Base-by-base conservation (phyloP, 148 eudicot genomes). In the Tetragonia tetragonoides region DNA sequence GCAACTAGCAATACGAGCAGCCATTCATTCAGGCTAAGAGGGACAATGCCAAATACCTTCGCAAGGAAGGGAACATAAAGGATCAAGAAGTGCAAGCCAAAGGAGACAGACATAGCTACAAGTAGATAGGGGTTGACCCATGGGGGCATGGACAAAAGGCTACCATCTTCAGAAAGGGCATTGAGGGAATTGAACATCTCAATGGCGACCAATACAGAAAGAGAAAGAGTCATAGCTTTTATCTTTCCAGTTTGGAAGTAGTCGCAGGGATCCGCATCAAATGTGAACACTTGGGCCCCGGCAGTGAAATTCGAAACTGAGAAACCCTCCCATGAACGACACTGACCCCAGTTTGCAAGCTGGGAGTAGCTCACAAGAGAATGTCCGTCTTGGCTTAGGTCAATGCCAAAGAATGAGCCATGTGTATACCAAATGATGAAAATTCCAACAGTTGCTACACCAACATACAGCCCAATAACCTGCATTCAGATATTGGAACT, bases 101-200 rank as follows among this genome's bases (percentile, higher is more conserved):
- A 90, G 16, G 94, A 90, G 79, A 88, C 81, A 3, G 90, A 90
- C 92, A 88, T 90, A 14, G 94, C 94, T 70, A 87, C 39, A 66
- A 88, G 89, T 28, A 90, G 88, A 85, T 85, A 90, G 12, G 94
- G 94, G 81, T 90, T 90, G 71, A 87, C 92, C 94, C 94, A 90
- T 39, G 94, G 94, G 28, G 94, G 94, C 94, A 90, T 88, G 28
- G 90, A 73, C 74, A 90, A 68, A 44, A 90, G 89, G 75, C 92
- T 90, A 10, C 87, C 90, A 56, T 90, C 94, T 74, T 90, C 94
- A 0, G 94, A 90, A 73, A 90, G 89, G 18, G 92, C 94, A 42
- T 90, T 90, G 5, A 90, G 88, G 72, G 94, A 90, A 61, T 90
- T 90, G 78, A 90, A 90, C 94, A 90, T 90, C 86, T 90, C 94